phyloP scores from a whole-genome alignment of 2,329 filamentous ascomycete species.

The Akanthomyces lecanii region DNA sequence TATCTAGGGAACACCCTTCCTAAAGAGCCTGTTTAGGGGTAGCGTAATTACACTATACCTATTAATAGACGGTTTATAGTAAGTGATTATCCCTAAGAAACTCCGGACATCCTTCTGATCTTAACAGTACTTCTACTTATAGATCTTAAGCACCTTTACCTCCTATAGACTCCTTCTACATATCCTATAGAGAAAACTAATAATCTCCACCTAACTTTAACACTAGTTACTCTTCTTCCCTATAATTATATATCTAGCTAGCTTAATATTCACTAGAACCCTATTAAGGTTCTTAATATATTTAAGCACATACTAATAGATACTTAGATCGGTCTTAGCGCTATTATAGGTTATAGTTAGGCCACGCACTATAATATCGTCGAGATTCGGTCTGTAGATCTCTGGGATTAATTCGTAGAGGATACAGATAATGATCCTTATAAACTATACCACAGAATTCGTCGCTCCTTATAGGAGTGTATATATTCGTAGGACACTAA shows the following conservation, averaged over 20 bases:
- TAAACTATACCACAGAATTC: background rate
- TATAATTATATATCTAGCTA: background rate
- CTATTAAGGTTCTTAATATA: background rate
- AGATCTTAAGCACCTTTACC: too few relatives aligned
- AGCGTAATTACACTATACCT: too few relatives aligned
- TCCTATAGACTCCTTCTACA: too few relatives aligned
- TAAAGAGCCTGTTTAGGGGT: too few relatives aligned
- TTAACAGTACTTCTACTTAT: too few relatives aligned
- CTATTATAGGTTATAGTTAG: background rate
- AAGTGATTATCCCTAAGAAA: too few relatives aligned
- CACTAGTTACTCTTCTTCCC: background rate
- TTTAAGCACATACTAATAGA: background rate
- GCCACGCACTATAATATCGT: background rate
- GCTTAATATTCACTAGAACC: background rate
- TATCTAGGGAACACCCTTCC: too few relatives aligned
- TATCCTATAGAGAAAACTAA: too few relatives aligned
- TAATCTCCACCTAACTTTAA: too few relatives aligned
- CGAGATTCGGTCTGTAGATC: background rate
- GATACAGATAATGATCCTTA: background rate
- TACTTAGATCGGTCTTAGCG: background rate
- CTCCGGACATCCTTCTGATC: too few relatives aligned
- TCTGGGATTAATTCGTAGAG: background rate
- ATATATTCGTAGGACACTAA: background rate
- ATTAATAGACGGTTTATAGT: too few relatives aligned
- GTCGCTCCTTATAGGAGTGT: background rate